Percentiles rank a stretch among this genome's conserved stretches.
Evolutionary conservation across 352 stramenopile genomes (phyloP).

Genomic region (Globisporangium rhizosaccharum): DNA sequence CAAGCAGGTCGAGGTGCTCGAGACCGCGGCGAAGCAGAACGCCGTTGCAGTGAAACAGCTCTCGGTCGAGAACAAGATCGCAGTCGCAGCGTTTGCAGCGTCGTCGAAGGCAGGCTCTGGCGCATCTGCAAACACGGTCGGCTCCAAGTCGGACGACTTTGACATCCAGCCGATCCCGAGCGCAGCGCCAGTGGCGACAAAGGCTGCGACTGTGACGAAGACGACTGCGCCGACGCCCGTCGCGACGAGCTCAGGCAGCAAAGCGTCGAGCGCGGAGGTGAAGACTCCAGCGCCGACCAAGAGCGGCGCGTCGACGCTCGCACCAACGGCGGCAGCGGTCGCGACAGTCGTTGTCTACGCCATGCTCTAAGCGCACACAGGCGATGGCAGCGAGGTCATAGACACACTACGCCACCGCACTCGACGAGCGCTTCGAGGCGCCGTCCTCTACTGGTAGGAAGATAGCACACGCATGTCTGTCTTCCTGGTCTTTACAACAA

Average conservation of each 20-base stretch:
- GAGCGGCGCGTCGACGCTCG: slow-evolving; percentile 4
- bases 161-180: slow-evolving; percentile 4
- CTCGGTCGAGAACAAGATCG: slow-evolving; percentile 2
- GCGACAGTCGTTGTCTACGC: slow-evolving; percentile 4
- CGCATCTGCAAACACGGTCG: not conserved
- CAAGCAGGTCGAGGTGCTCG: slow-evolving; percentile 1
- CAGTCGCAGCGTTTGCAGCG: slow-evolving; percentile 6
- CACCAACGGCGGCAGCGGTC: not conserved
- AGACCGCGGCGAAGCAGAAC: not conserved
- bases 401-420: too few species aligned
- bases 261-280: not conserved
- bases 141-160: not conserved
- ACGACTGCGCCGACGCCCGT: not conserved
- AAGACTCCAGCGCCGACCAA: slow-evolving; percentile 5
- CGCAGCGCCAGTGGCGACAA: not conserved
- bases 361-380: slow-evolving; percentile 3
- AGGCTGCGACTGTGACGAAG: not conserved
- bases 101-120: slow-evolving; percentile 3
- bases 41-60: not conserved
- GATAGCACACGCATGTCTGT: too few species aligned
- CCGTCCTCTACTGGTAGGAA: too few species aligned
- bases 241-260: not conserved
- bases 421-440: too few species aligned
- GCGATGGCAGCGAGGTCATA: too few species aligned
- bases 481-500: too few species aligned